Base-by-base conservation (phyloP, 2,329 filamentous ascomycete genomes). In the Macrophomina pseudophaseolina region DNA sequence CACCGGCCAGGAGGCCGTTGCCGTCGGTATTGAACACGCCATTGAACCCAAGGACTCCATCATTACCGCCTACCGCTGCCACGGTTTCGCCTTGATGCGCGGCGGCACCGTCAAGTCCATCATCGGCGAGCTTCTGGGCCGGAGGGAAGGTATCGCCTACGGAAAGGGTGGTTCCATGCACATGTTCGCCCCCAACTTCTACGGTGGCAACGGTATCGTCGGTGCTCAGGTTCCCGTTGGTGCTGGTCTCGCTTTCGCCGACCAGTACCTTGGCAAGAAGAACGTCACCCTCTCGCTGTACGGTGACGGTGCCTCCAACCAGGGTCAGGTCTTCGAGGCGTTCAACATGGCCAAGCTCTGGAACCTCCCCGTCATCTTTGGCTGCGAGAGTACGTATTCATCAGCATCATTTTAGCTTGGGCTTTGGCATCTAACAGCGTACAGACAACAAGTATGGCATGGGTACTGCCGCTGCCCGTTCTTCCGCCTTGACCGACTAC, bases 301-400 rank as follows among this genome's bases (percentile, higher is more conserved):
- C 83, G 95, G 95, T 86, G 95, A 99, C 76, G 95, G 95, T 86
- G 95, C 95, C 72, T 92, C 91, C 86, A 99, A 99, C 87, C 95
- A 99, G 86, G 95, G 95, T 71, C 95, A 99, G 84, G 95, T 99
- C 74, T 99, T 99, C 77, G 95, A 99, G 87, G 94, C 95, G 69
- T 99, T 96, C 89, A 99, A 99, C 90, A 99, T 99, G 95, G 95
- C 95, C 70, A 98, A 98, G 88, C 90, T 99, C 72, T 99, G 95
- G 95, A 94, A 95, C 75, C 86, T 99, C 56, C 95, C 95, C 65
- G 88, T 94, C 73, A 91, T 99, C 73, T 99, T 99, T 79, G 94
- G 93, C 74, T 99, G 95, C 82, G 95, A 99, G 87, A 99, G 94
- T 97, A 85, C 80, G 93, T 88, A 65, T 68, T 3, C 28, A 2